phyloP scores from a whole-genome alignment of 352 stramenopile species.

The Globisporangium nagaii region DNA sequence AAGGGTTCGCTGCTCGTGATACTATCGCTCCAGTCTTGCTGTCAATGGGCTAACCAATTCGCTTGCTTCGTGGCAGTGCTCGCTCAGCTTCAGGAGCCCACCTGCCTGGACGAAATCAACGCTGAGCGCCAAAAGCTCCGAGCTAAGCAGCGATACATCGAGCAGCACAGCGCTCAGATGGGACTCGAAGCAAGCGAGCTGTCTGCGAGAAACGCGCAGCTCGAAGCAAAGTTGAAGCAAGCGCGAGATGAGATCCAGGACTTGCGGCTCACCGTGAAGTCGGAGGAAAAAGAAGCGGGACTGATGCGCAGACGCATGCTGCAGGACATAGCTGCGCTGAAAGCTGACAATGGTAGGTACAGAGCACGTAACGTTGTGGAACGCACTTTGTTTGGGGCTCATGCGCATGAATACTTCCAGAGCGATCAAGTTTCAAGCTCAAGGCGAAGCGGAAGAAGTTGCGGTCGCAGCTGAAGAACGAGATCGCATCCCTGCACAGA shows the following conservation, averaged over 20 bases:
- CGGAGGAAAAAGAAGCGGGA: slow-evolving; percentile 32
- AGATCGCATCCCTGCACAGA: slow-evolving; percentile 35
- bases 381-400: too few species aligned
- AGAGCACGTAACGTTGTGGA: too few species aligned
- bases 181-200: slow-evolving; percentile 23
- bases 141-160: slow-evolving; percentile 36
- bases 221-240: slow-evolving; percentile 23
- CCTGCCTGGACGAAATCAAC: slow-evolving; percentile 15
- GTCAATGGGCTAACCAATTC: neutral
- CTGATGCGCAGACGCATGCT: slow-evolving; percentile 22
- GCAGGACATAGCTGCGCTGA: slow-evolving; percentile 23
- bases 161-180: slow-evolving; percentile 36
- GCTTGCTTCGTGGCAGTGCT: neutral
- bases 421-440: slow-evolving; percentile 28
- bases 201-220: slow-evolving; percentile 15
- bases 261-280: slow-evolving; percentile 21
- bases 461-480: slow-evolving; percentile 36
- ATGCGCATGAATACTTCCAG: slow-evolving; percentile 15
- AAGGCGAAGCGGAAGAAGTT: slow-evolving; percentile 42
- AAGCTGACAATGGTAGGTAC: slow-evolving; percentile 31
- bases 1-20: slow-evolving; percentile 7
- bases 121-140: slow-evolving; percentile 33
- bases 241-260: slow-evolving; percentile 20
- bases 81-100: slow-evolving; percentile 14
- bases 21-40: neutral